These are phyloP conservation scores for Thermoascus crustaceus DNA, from an alignment of 2,329 filamentous ascomycete species.

Conservation along the genomic window DNA sequence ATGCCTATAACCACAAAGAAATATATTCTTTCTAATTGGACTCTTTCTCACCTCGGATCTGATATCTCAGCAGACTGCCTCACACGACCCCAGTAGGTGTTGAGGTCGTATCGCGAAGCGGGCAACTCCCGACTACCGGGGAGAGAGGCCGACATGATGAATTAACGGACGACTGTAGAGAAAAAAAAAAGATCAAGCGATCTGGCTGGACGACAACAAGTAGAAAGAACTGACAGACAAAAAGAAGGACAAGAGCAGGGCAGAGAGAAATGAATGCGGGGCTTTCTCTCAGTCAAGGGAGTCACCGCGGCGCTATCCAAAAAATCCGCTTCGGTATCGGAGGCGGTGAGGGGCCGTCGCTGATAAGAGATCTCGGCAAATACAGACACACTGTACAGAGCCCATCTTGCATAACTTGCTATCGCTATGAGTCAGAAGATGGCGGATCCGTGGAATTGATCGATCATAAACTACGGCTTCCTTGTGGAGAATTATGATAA, in stretches of 20 bases:
- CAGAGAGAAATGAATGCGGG: constrained; percentile 9
- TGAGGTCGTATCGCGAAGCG: constrained; percentile 83
- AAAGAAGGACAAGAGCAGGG: constrained; percentile 2
- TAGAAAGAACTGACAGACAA: not conserved
- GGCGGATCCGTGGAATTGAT: too few relatives aligned
- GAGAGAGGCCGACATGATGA: constrained; percentile 52
- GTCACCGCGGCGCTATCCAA: constrained; percentile 10
- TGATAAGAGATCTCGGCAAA: not conserved
- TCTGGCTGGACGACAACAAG: not conserved
- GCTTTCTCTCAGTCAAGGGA: constrained; percentile 6
- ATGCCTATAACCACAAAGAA: constrained; percentile 5
- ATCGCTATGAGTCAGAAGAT: too few relatives aligned
- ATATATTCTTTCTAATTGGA: constrained; percentile 6
- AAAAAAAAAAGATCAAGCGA: constrained; percentile 6
- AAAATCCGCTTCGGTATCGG: constrained; percentile 18
- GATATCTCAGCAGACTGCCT: constrained; percentile 80
- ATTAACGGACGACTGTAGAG: not conserved
- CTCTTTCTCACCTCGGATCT: constrained; percentile 81
- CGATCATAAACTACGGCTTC: too few relatives aligned
- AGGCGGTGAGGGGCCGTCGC: constrained; percentile 23
- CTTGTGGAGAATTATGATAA: too few relatives aligned
- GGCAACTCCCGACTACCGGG: constrained; percentile 72
- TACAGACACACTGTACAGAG: too few relatives aligned
- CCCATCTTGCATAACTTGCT: too few relatives aligned
- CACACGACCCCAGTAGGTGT: constrained; percentile 91